Base-by-base conservation (phyloP, 495 filamentous ascomycete genomes). In the Penicillium parvum region DNA sequence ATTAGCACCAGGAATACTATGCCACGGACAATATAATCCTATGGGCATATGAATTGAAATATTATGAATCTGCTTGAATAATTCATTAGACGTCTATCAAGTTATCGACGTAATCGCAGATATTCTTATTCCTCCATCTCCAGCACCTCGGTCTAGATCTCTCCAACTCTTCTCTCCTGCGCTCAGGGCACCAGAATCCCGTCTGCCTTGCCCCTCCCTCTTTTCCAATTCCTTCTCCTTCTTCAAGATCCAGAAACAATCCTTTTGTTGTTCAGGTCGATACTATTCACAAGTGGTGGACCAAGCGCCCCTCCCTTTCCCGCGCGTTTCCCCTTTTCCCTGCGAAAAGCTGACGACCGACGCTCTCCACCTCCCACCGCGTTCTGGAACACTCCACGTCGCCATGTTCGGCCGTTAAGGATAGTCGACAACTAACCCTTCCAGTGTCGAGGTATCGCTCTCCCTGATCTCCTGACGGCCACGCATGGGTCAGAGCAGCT, bases 281-380 rank as follows among this genome's bases (percentile, higher is more conserved):
- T 12, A 42, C 19, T 43, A 36, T 16, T 15, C 6, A 11, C 32
- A 32, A 19, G 38, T 41, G 45, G 23, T 23, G 25, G 2, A 16
- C 19, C 21, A 28, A 45, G 41, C 39, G 26, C 49, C 39, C 25
- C 30, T 34, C 28, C 34, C 39, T 40, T 21, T 34, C 33, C 50
- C 53, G 49, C 53, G 53, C 50, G 39, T 57, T 57, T 50, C 57
- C 57, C 57, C 52, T 60, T 60, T 60, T 47, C 37, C 40, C 37
- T 34, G 45, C n/a, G n/a, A n/a, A n/a, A 30, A 49, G 52, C 53
- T 57, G 57, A 58, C 54, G 49, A 55, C 48, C 33, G 37, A 21
- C 25, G 16, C 45, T 47, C 57, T 54, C 47, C 50, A 50, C 45
- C 45, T 43, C 36, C 41, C 47, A 58, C 55, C 53, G 47, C 47